A percentile compares a stretch with the other conserved stretches of the same genome.
Conservation (phyloP, 2,329 filamentous ascomycete species). For the Lasiodiplodia theobromae region DNA sequence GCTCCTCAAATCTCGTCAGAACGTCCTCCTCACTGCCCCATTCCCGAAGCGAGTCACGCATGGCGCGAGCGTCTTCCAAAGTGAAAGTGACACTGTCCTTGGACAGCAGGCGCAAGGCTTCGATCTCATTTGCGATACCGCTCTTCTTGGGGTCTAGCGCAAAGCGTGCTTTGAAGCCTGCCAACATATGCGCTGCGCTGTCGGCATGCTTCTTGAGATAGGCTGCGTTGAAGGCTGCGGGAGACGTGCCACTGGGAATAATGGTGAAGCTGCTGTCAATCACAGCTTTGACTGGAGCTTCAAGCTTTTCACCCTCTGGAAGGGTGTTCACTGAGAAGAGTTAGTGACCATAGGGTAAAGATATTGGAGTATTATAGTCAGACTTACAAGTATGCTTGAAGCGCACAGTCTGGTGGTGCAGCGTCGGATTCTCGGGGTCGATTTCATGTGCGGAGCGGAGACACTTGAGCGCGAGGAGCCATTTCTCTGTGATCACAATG, state of each 20-base stretch:
- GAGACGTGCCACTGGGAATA: slow-evolving; percentile 62
- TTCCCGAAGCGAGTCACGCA: slow-evolving; percentile 59
- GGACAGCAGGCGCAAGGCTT: slow-evolving; percentile 47
- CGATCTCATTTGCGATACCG: slow-evolving; percentile 21
- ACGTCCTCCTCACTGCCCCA: slow-evolving; percentile 59
- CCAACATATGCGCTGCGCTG: slow-evolving; percentile 68
- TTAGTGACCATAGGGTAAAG: slow-evolving; percentile 48
- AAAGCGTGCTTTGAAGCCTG: slow-evolving; percentile 67
- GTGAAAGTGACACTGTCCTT: slow-evolving; percentile 62
- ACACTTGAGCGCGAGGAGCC: slow-evolving; percentile 84
- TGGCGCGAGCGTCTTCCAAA: slow-evolving; percentile 64
- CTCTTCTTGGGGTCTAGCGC: slow-evolving; percentile 69
- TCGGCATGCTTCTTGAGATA: slow-evolving; percentile 69
- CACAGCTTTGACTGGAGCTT: slow-evolving; percentile 71
- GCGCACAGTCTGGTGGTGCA: slow-evolving; percentile 76
- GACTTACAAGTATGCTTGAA: slow-evolving; percentile 67
- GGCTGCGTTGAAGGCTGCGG: slow-evolving; percentile 70
- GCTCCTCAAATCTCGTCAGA: slow-evolving; percentile 57
- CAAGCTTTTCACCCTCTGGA: slow-evolving; percentile 54
- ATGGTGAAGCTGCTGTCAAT: slow-evolving; percentile 72
- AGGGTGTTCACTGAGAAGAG: slow-evolving; percentile 48
- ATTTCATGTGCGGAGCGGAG: slow-evolving; percentile 76
- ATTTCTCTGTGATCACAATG: slow-evolving; percentile 69
- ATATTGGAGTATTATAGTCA: background rate
- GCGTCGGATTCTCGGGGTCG: slow-evolving; percentile 71